These are phyloP conservation scores for Phaeotremella fagi DNA, from an alignment of 768 basidiomycete species.

Conservation along the genomic window DNA sequence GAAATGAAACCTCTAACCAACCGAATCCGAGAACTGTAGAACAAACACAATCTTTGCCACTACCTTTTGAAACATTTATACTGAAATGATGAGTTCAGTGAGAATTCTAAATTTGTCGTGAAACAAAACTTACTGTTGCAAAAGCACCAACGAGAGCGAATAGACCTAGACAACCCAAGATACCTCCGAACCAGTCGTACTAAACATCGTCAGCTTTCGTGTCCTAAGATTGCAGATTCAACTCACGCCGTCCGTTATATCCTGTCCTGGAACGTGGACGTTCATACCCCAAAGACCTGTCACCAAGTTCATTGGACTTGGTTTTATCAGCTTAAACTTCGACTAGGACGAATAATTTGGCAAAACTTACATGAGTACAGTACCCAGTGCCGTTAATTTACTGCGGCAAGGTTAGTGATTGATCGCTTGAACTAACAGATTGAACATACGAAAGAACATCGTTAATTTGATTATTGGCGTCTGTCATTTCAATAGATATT, in stretches of 20 bases:
- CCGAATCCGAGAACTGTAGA: too few relatives aligned
- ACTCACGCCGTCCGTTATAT: conserved; percentile 48
- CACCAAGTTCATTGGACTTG: conserved; percentile 64
- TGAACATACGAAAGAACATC: conserved; percentile 74
- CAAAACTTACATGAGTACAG: conserved; percentile 87
- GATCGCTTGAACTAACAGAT: not conserved
- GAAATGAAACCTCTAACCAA: too few relatives aligned
- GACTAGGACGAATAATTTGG: too few relatives aligned
- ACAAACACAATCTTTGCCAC: too few relatives aligned
- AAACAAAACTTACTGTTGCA: conserved; percentile 37
- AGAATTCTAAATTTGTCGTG: not conserved
- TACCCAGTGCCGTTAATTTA: conserved; percentile 95
- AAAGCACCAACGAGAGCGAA: conserved; percentile 69
- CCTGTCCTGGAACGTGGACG: conserved; percentile 75
- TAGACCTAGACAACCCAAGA: conserved; percentile 70
- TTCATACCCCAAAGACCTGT: conserved; percentile 99
- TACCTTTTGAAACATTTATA: not conserved
- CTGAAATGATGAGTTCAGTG: not conserved
- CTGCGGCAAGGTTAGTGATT: conserved; percentile 5
- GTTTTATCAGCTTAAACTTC: too few relatives aligned
- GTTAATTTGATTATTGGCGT: conserved; percentile 99
- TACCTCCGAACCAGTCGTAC: conserved; percentile 81
- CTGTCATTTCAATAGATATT: conserved; percentile 99
- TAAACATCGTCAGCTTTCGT: conserved; percentile 36
- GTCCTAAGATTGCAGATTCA: not conserved